Evolutionary conservation across 768 basidiomycete species (phyloP).

Genomic region (Sarcodon aspratus): DNA sequence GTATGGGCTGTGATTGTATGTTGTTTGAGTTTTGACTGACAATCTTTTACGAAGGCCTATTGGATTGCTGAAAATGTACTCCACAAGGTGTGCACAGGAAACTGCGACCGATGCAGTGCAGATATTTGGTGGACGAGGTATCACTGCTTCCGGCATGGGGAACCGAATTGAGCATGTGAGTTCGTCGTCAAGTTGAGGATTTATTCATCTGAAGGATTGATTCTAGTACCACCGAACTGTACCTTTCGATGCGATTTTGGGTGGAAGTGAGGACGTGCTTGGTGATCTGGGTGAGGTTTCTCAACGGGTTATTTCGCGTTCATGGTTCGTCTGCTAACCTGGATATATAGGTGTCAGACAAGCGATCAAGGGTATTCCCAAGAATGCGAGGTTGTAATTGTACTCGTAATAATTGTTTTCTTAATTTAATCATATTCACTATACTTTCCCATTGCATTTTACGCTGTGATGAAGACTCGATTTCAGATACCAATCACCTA

Average conservation of each 20-base stretch:
- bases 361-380: constrained; percentile 67
- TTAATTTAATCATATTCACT: too few species aligned
- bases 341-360: constrained; percentile 55
- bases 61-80: constrained; percentile 70
- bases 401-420: too few species aligned
- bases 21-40: not conserved
- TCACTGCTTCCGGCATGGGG: constrained; percentile 85
- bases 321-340: not conserved
- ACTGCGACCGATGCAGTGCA: constrained; percentile 77
- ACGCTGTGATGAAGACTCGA: too few species aligned
- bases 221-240: constrained; percentile 53
- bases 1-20: constrained; percentile 2
- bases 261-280: constrained; percentile 34
- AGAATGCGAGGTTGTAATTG: constrained; percentile 50
- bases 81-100: constrained; percentile 64
- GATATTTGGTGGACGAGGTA: constrained; percentile 78
- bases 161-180: constrained; percentile 59
- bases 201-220: not conserved
- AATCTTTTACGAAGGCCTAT: constrained; percentile 32
- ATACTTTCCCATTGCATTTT: too few species aligned
- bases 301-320: not conserved
- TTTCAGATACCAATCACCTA: too few species aligned
- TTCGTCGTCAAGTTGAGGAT: constrained; percentile 4
- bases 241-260: constrained; percentile 59
- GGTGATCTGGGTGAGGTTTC: not conserved